These are phyloP conservation scores for Aureobasidium sp. DNA, from an alignment of 2,329 filamentous ascomycete species.

Conservation along the genomic window DNA sequence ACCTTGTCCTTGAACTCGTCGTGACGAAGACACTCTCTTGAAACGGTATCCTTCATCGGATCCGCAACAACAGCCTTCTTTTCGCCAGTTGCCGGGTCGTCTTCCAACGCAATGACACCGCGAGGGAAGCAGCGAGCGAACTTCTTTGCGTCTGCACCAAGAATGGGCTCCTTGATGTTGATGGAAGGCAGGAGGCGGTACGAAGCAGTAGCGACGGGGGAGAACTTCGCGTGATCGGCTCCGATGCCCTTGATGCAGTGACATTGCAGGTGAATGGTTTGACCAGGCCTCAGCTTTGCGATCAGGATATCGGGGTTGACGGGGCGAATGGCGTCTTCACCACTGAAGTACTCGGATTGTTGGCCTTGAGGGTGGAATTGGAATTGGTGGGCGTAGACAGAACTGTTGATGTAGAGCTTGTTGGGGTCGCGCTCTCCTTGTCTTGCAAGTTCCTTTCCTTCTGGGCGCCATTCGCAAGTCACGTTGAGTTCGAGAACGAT, in stretches of 20 bases:
- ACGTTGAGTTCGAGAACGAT: slow-evolving; percentile 70
- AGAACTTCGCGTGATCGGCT: slow-evolving; percentile 93
- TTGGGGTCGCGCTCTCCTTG: slow-evolving; percentile 70
- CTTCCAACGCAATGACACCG: slow-evolving; percentile 77
- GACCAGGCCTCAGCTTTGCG: slow-evolving; percentile 85
- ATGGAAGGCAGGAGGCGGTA: slow-evolving; percentile 90
- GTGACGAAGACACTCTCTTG: slow-evolving; percentile 84
- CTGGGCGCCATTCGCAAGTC: slow-evolving; percentile 70
- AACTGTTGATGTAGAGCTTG: slow-evolving; percentile 79
- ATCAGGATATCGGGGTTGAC: slow-evolving; percentile 90
- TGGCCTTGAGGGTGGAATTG: slow-evolving; percentile 68
- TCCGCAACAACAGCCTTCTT: slow-evolving; percentile 80
- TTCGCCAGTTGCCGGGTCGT: slow-evolving; percentile 64
- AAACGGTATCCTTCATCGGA: slow-evolving; percentile 91
- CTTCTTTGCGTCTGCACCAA: slow-evolving; percentile 80
- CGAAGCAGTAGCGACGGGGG: slow-evolving; percentile 86
- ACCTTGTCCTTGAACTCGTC: slow-evolving; percentile 93
- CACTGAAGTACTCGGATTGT: slow-evolving; percentile 61
- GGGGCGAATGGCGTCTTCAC: slow-evolving; percentile 58
- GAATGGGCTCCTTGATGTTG: slow-evolving; percentile 71
- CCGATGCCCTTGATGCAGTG: slow-evolving; percentile 95
- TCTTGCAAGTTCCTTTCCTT: slow-evolving; percentile 50
- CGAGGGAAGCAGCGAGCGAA: slow-evolving; percentile 83
- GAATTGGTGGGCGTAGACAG: slow-evolving; percentile 52
- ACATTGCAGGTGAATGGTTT: slow-evolving; percentile 78